Evolutionary conservation across 2,329 filamentous ascomycete species (phyloP).

Genomic region (Fusarium coffeatum): DNA sequence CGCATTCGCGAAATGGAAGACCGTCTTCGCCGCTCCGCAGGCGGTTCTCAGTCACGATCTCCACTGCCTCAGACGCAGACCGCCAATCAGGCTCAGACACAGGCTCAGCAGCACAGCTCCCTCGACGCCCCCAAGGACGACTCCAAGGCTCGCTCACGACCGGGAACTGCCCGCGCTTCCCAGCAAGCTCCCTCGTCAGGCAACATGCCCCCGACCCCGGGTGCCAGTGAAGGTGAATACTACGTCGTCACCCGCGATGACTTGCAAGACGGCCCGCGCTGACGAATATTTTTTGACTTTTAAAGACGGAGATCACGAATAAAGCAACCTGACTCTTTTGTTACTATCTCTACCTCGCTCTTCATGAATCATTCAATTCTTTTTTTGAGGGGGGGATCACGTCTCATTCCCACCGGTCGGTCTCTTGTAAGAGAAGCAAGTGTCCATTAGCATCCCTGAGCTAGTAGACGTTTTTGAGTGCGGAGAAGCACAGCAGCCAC

Average conservation of each 20-base stretch:
- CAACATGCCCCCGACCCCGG: conserved; percentile 70
- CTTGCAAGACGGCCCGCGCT: conserved; percentile 48
- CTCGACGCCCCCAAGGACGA: conserved; percentile 45
- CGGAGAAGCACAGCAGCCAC: conserved; percentile 11
- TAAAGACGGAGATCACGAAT: conserved; percentile 55
- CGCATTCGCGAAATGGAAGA: conserved; percentile 87
- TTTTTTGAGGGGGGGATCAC: conserved; percentile 1
- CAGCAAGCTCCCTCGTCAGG: conserved; percentile 65
- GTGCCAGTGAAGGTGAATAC: conserved; percentile 73
- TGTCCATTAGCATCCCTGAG: conserved; percentile 7
- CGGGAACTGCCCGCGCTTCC: conserved; percentile 64
- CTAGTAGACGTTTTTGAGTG: conserved; percentile 25
- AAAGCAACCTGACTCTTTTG: conserved; percentile 35
- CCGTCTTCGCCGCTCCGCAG: conserved; percentile 65
- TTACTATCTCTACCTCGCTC: conserved; percentile 3
- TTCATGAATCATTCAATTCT: conserved; percentile 29
- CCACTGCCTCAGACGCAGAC: conserved; percentile 36
- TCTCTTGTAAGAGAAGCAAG: conserved; percentile 24
- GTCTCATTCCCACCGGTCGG: conserved; percentile 5
- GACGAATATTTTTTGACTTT: conserved; percentile 44
- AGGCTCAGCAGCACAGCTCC: conserved; percentile 30
- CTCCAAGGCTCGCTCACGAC: conserved; percentile 61
- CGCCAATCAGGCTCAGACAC: conserved; percentile 32
- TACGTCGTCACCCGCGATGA: conserved; percentile 52
- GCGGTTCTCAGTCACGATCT: conserved; percentile 32